These are phyloP conservation scores for Vicia sativa DNA, from an alignment of 306 rosid species.

Conservation along the genomic window DNA sequence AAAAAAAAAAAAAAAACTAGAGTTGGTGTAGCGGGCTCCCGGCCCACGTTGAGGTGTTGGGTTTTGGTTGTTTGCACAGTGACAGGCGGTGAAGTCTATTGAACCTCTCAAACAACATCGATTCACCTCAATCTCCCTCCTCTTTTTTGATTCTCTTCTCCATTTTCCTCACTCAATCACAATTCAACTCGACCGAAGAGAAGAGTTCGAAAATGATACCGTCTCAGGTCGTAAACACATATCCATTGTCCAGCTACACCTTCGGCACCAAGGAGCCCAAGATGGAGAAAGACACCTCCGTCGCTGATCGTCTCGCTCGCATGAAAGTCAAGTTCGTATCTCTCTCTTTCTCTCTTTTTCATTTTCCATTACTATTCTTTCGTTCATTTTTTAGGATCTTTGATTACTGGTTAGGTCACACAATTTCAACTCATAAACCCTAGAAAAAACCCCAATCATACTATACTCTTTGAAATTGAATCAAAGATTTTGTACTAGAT, in stretches of 20 bases:
- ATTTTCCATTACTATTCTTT: neutral
- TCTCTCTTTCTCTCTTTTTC: neutral
- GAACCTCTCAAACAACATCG: neutral
- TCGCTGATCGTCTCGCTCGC: constrained; percentile 99
- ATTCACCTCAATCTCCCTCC: neutral
- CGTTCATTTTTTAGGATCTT: neutral
- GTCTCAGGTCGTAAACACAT: constrained; percentile 88
- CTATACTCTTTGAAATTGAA: neutral
- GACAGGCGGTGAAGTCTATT: too few relatives aligned
- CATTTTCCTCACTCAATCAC: neutral
- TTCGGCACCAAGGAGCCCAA: constrained; percentile 99
- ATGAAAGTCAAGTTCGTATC: constrained; percentile 91
- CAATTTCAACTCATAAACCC: constrained; percentile 48
- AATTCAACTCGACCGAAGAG: neutral
- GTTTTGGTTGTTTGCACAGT: neutral
- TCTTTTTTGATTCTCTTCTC: neutral
- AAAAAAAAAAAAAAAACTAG: too few relatives aligned
- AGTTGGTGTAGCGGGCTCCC: neutral
- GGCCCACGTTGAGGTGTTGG: neutral
- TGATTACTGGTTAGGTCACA: neutral
- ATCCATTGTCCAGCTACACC: constrained; percentile 96
- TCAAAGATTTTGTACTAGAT: neutral
- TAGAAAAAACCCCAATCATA: constrained; percentile 34
- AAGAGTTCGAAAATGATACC: constrained; percentile 50
- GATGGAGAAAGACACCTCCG: constrained; percentile 99